Base-by-base conservation (phyloP, 805 yeast genomes). In the Ogataea zsoltii region DNA sequence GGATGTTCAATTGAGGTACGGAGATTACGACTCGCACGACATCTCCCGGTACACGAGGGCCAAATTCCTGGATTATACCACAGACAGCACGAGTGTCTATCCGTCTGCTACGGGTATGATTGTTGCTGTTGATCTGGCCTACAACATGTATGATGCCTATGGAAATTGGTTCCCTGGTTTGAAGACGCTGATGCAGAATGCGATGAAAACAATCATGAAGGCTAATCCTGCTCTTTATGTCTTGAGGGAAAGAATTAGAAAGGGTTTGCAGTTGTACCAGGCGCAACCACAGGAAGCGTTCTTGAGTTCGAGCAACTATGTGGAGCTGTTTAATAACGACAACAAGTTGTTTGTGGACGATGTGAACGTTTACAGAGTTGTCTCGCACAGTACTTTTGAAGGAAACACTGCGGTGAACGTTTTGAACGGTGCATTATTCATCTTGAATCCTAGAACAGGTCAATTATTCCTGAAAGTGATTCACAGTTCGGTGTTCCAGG, bases 131-230 rank as follows among this genome's bases (percentile, higher is more conserved):
- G 99, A 94, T 66, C 71, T 94, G 53, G 96, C 98, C 0, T 94
- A 94, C 63, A 94, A 94, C 65, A 88, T 90, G 85, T 91, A 86
- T 62, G 97, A 90, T 65, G 91, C 96, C 0, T 94, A 89, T 66
- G 99, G 99, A 26, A 89, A 88, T 58, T 94, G 99, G 99, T 87
- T 94, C 69, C 92, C 95, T 2, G 98, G 98, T 1, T 69, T 92
- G 67, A 94, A 94, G 65, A 89, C 89, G 3, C 71, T 94, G 58
- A 72, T 94, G 71, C 96, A 88, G 60, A 88, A 84, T 58, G 96
- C 97, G 12, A 83, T 94, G 96, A 77, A 81, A 51, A 92, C 94
- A 30, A 87, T 94, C 37, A 87, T 91, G 96, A 90, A 88, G 60
- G 85, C 94, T 1, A 94, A 92, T 58, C 97, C 99, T 0, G 96